Evolutionary conservation across 2,329 filamentous ascomycete species (phyloP).

Genomic region (Fusarium irregulare): DNA sequence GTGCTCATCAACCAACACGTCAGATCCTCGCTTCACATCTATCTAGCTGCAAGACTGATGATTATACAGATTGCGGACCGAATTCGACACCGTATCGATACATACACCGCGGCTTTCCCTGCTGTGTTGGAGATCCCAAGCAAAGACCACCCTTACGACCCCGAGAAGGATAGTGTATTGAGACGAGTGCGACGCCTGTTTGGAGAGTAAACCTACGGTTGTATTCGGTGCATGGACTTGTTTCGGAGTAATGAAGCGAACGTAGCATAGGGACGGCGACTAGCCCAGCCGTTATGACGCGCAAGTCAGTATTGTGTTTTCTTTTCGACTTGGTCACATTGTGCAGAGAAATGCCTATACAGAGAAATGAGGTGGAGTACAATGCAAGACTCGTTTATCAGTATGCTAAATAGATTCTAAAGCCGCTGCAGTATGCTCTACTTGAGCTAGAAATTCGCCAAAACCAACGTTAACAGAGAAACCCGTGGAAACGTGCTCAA

Average conservation of each 20-base stretch:
- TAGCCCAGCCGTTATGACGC: conserved; percentile 3
- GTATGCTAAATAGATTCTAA: conserved; percentile 41
- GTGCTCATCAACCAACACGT: conserved; percentile 98
- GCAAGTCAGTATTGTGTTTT: conserved; percentile 10
- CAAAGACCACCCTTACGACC: conserved; percentile 99
- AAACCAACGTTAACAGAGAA: conserved; percentile 30
- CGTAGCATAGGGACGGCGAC: conserved; percentile 5
- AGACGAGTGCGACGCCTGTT: conserved; percentile 79
- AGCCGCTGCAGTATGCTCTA: conserved; percentile 39
- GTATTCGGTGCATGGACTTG: conserved; percentile 9
- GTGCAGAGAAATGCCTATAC: conserved; percentile 10
- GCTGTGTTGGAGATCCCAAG: conserved; percentile 95
- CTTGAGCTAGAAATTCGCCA: conserved; percentile 39
- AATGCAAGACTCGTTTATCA: conserved; percentile 28
- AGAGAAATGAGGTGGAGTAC: conserved; percentile 11
- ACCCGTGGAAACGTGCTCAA: conserved; percentile 35
- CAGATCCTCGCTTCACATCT: conserved; percentile 46
- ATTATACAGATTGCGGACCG: conserved; percentile 82
- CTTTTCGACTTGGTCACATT: conserved; percentile 11
- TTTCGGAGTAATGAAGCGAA: conserved; percentile 11
- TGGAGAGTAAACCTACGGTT: conserved; percentile 66
- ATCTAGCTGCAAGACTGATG: conserved; percentile 34
- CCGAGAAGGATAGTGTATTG: conserved; percentile 97
- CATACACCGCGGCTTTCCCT: conserved; percentile 95
- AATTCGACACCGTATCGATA: conserved; percentile 91